Evolutionary conservation across 345 rosid species (phyloP), one percentile per base, ranked within the genome.

Genomic region (Erysimum cheiranthoides): DNA sequence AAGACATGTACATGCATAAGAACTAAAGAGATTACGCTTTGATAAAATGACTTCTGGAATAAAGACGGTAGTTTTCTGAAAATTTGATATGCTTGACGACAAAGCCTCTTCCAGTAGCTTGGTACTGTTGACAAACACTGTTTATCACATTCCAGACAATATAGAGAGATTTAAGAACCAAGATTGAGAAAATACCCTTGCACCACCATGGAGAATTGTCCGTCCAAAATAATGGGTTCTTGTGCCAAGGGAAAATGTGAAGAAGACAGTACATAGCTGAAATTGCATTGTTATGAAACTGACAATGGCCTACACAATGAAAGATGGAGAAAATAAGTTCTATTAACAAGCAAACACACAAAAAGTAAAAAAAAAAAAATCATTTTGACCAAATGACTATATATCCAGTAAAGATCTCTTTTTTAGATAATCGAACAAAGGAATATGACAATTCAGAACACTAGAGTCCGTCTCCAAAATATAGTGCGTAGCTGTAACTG

Each of bases 161-260:
- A 18, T 66, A 73, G 34, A 53, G 32, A 35, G 30, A 64, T 53
- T 34, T 31, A 18, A 67, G 16, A 49, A 45, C 32, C 4, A 49
- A 56, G 60, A 21, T 46, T 31, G 21, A 82, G 77, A 71, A 81
- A 79, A 52, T 84, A 94, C 98, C 85, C 93, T 84, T 43, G 98
- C 99, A 74, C 99, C 97, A 52, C 99, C 99, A 83, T 95, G 99
- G 76, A 95, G 97, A 73, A 95, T 85, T 51, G 99, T 89, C 64
- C 97, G 89, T 62, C 99, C 99, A 77, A 92, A 95, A 75, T 95
- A 95, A 84, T 95, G 99, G 21, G 99, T 89, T 82, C 75, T 86
- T 28, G 99, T 95, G 76, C 97, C 97, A 79, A 95, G 84, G 50
- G 99, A 95, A 81, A 95, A 95, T 70, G 99, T 95, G 87, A 95